Conservation (phyloP, 257 asterid genomes). For the Nicotiana undulata region DNA sequence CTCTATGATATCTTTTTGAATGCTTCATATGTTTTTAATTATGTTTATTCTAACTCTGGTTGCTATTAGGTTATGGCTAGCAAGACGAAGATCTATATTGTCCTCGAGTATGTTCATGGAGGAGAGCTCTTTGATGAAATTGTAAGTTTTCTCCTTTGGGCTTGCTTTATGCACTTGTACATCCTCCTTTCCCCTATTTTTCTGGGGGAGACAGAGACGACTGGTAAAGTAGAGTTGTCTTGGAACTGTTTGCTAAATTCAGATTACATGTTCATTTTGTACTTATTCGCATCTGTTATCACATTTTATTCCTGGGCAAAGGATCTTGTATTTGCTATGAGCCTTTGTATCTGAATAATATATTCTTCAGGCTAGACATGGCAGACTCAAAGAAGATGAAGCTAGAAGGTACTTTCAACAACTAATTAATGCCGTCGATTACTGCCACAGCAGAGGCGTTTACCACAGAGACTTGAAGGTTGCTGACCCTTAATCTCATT, state of each 20-base stretch:
- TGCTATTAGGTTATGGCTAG: slow-evolving; percentile 66
- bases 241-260: neutral
- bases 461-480: slow-evolving; percentile 88
- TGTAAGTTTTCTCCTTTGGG: slow-evolving; percentile 29
- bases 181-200: neutral
- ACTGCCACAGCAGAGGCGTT: slow-evolving; percentile 86
- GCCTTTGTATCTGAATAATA: neutral
- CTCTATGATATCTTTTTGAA: neutral
- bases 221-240: neutral
- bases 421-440: slow-evolving; percentile 79
- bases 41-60: neutral
- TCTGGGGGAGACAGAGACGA: neutral
- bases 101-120: slow-evolving; percentile 72
- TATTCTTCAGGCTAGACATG: slow-evolving; percentile 48
- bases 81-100: slow-evolving; percentile 71
- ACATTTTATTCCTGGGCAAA: neutral
- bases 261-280: neutral
- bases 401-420: slow-evolving; percentile 76
- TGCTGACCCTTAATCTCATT: neutral
- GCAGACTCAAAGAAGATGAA: slow-evolving; percentile 60
- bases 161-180: neutral
- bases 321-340: neutral
- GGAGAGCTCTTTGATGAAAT: slow-evolving; percentile 86
- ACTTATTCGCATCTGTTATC: neutral
- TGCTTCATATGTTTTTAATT: neutral